These are phyloP conservation scores for Solanum aculeatissimum DNA, from an alignment of 305 asterid species.

Conservation along the genomic window DNA sequence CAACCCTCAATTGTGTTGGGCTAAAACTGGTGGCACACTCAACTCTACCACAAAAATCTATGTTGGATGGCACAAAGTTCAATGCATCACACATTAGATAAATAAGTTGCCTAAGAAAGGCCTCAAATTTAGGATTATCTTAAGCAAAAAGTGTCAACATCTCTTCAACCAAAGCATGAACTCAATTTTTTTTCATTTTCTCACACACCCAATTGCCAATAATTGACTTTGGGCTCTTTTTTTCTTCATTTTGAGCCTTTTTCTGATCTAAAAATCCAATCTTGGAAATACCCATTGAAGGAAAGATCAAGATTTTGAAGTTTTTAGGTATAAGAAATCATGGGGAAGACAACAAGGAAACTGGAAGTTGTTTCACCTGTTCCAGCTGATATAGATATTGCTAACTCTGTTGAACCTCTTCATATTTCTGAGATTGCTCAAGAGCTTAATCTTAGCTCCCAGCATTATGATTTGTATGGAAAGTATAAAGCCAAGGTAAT, in stretches of 20 bases:
- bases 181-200: neutral
- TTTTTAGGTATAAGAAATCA: neutral
- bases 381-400: slow-evolving; percentile 93
- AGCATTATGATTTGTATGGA: slow-evolving; percentile 83
- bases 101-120: neutral
- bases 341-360: slow-evolving; percentile 70
- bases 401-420: slow-evolving; percentile 75
- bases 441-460: slow-evolving; percentile 52
- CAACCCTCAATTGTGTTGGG: neutral
- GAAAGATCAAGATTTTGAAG: neutral
- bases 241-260: neutral
- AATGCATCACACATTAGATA: neutral
- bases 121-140: neutral
- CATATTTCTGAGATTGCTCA: slow-evolving; percentile 78
- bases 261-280: neutral
- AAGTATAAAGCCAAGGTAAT: slow-evolving; percentile 86
- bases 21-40: neutral
- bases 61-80: neutral
- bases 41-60: neutral
- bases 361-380: slow-evolving; percentile 71
- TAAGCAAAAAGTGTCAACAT: neutral
- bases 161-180: neutral
- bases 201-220: neutral
- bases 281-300: neutral
- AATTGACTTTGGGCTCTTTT: neutral